phyloP scores from a whole-genome alignment of 192 early-diverging fungal species.

The Allomyces macrogynus region DNA sequence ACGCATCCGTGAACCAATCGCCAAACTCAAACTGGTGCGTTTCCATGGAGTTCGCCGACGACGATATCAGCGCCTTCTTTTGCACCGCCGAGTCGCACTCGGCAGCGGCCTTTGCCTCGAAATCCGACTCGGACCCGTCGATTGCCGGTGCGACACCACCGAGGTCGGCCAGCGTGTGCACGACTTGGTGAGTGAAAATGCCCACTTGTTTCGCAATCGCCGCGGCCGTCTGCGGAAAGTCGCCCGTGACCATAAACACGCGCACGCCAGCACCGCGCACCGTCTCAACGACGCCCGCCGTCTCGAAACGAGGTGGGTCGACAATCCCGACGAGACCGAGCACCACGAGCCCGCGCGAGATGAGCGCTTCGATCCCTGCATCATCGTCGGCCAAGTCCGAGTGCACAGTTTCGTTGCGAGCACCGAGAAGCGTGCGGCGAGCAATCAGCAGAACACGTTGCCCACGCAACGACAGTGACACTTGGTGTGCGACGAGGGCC shows the following conservation, averaged over 20 bases:
- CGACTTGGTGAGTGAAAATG: conserved; percentile 29
- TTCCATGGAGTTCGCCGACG: background rate
- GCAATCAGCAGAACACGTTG: conserved; percentile 31
- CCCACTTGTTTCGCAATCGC: conserved; percentile 57
- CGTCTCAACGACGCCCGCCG: conserved; percentile 30
- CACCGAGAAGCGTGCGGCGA: conserved; percentile 10
- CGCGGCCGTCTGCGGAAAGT: conserved; percentile 53
- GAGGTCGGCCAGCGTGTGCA: conserved; percentile 18
- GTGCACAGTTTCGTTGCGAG: conserved; percentile 3
- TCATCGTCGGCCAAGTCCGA: conserved; percentile 11
- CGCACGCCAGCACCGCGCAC: conserved; percentile 44
- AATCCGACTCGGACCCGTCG: background rate
- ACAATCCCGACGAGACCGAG: conserved; percentile 57
- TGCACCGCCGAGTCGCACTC: background rate
- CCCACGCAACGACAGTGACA: conserved; percentile 27
- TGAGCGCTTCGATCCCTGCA: conserved; percentile 5
- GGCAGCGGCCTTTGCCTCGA: background rate
- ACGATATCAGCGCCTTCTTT: background rate
- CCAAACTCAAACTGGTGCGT: background rate
- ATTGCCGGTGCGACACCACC: background rate
- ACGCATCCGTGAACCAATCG: background rate
- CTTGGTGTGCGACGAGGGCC: conserved; percentile 20
- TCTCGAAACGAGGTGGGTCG: conserved; percentile 68
- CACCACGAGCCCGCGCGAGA: conserved; percentile 27
- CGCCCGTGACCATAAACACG: conserved; percentile 74